A percentile compares a stretch with the other conserved stretches of the same genome.
Evolutionary conservation across 2,329 filamentous ascomycete genomes (phyloP).

Genomic region (Hirsutella rhossiliensis): DNA sequence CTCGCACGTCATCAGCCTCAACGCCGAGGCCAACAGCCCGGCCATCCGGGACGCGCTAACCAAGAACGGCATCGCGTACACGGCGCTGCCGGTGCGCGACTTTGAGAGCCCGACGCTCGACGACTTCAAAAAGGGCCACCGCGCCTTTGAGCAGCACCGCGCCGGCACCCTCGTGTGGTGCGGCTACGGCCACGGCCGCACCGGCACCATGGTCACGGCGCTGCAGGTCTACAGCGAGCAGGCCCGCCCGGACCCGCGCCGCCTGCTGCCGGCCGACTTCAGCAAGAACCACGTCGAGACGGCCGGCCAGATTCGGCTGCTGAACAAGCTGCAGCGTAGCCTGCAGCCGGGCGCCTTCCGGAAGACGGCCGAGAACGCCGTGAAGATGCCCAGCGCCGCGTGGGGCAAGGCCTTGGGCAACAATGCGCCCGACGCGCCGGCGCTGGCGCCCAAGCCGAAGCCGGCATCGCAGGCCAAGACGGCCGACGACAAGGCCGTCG

Average conservation of each 20-base stretch:
- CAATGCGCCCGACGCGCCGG: no score
- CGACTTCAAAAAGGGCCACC: neutral
- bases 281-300: neutral
- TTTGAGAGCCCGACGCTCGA: neutral
- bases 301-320: no score
- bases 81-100: neutral
- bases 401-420: no score
- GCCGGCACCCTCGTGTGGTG: slow-evolving; percentile 4
- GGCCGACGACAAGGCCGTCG: no score
- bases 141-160: neutral
- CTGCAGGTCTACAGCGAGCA: slow-evolving; percentile 2
- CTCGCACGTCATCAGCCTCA: slow-evolving; percentile 1
- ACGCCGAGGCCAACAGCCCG: neutral
- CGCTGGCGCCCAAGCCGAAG: no score
- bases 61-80: neutral
- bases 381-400: no score
- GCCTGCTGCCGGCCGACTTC: neutral
- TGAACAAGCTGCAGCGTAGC: no score
- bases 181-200: slow-evolving; percentile 4
- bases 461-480: no score
- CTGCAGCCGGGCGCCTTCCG: no score
- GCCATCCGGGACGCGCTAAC: neutral
- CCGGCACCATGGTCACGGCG: slow-evolving; percentile 1
- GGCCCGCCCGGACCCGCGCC: neutral
- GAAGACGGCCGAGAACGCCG: no score